Base-by-base conservation (phyloP, 176 grass and related monocot species). In the Pharus latifolius region DNA sequence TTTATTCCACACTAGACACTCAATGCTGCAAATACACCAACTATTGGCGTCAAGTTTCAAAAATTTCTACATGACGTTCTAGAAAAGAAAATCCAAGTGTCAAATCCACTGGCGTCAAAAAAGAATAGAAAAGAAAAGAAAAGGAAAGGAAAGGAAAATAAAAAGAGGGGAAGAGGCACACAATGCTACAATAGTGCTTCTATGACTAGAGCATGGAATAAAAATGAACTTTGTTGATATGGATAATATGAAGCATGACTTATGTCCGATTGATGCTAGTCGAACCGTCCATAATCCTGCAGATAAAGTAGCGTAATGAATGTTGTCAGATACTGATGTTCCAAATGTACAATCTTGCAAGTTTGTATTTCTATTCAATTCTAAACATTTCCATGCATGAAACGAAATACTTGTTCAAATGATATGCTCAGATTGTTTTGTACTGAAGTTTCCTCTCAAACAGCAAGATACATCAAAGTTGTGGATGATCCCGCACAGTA, bases 401-500 rank as follows among this genome's bases (percentile, higher is more conserved):
- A 33, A 7, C 0, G 40, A 65, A 29, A 72, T 22, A 23, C 4
- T 41, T n/a, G 3, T 28, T 24, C 0, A 49, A 43, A 43, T 60
- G 22, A 5, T 69, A 67, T 68, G 4, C 25, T 67, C 43, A 31
- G 17, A 22, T 75, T 22, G 41, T 20, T 69, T 5, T 64, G n/a
- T 18, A 27, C 64, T 76, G 16, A 80, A 69, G 29, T 44, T 76
- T 35, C 13, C 41, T 80, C 63, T 25, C 14, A 25, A 56, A 76
- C 20, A 20, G 51, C 62, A 77, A 85, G 84, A 76, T 79, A 40
- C 37, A 76, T 11, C 61, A 79, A 45, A 87, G n/a, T n/a, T 85
- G 75, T 96, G 86, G 86, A 84, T 65, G 78, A 87, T 52, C 12
- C 80, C 63, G 3, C 43, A 79, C 35, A 81, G 41, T 1, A 46